These are phyloP conservation scores for Hemisphaericaspora lyxosophila DNA, from an alignment of 1,139 yeast genomes.

Conservation along the genomic window DNA sequence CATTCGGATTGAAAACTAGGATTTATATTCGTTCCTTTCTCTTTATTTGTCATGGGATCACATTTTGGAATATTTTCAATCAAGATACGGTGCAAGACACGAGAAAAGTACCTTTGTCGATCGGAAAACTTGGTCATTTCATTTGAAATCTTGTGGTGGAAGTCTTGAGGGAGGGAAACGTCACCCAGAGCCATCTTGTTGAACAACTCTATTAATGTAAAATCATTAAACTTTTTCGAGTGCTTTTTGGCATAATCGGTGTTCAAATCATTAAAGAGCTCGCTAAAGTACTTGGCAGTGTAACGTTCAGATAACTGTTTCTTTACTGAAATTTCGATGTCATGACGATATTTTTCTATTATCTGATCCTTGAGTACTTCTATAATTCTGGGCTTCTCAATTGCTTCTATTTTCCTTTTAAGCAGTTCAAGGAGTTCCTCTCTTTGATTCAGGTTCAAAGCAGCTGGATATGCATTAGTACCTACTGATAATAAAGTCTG, in stretches of 20 bases:
- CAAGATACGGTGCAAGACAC: constrained; percentile 20
- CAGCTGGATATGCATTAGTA: too few relatives aligned
- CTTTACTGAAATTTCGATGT: too few relatives aligned
- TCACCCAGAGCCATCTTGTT: constrained; percentile 12
- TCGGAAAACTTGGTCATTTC: constrained; percentile 16
- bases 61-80: constrained; percentile 22
- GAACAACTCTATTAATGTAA: constrained; percentile 21
- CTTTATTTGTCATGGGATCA: constrained; percentile 21
- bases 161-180: constrained; percentile 5
- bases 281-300: too few relatives aligned
- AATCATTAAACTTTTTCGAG: constrained; percentile 17
- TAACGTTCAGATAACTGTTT: too few relatives aligned
- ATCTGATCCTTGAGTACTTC: too few relatives aligned
- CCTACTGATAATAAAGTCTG: too few relatives aligned
- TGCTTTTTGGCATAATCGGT: constrained; percentile 21
- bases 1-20: constrained; percentile 19
- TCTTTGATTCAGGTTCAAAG: too few relatives aligned
- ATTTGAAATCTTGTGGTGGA: constrained; percentile 9
- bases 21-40: constrained; percentile 23
- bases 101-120: constrained; percentile 14
- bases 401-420: too few relatives aligned
- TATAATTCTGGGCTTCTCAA: too few relatives aligned
- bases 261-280: constrained; percentile 23
- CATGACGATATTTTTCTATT: too few relatives aligned
- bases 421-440: too few relatives aligned